Conservation (phyloP, 73 alveolate species). For the Uronychia binucleata region DNA sequence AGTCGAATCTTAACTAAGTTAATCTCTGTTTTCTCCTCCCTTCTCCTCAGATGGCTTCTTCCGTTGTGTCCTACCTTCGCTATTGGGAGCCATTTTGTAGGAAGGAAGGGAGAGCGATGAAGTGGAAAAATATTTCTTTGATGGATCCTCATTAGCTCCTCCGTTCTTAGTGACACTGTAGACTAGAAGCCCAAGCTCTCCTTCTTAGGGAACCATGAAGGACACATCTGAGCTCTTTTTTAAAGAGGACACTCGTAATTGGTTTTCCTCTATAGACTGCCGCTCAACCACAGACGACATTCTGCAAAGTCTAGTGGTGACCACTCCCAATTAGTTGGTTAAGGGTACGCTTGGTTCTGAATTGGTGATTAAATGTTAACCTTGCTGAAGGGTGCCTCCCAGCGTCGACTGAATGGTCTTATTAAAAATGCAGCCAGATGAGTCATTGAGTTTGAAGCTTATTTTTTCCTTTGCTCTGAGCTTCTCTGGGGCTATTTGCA, state of each 20-base stretch:
- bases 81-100: no score
- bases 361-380: not conserved
- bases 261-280: not conserved
- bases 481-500: not conserved
- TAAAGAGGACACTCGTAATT: not conserved
- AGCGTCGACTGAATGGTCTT: not conserved
- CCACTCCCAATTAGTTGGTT: not conserved
- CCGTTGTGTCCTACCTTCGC: no score
- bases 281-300: not conserved
- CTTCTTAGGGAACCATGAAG: not conserved
- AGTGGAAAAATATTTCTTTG: no score
- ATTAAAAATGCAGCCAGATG: not conserved
- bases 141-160: no score
- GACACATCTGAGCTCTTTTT: not conserved
- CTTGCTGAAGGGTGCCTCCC: not conserved
- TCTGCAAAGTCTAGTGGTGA: not conserved
- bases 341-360: not conserved
- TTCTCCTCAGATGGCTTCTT: no score
- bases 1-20: no score
- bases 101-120: no score
- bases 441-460: no score
- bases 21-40: no score
- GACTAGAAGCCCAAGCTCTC: no score
- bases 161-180: no score
- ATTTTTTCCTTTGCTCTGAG: not conserved